Percentiles rank a stretch among this genome's conserved stretches.
Conservation (phyloP, 2,329 filamentous ascomycete genomes). For the Claviceps fusiformis region DNA sequence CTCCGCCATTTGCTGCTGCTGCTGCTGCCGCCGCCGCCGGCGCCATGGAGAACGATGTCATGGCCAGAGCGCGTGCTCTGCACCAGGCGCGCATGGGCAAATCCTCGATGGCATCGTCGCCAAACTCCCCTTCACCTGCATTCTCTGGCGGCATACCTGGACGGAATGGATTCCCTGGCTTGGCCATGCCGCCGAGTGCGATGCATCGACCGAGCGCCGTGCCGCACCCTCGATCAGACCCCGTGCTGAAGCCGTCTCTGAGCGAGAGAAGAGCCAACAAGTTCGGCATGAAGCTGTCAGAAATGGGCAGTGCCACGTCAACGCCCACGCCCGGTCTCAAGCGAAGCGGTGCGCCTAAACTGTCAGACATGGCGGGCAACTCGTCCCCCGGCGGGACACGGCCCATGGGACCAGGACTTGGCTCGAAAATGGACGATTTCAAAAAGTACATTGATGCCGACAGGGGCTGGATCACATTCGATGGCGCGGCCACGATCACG, state of each 20-base stretch:
- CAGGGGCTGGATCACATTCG: slow-evolving; percentile 82
- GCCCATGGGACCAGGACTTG: slow-evolving; percentile 24
- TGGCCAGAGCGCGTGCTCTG: slow-evolving; percentile 34
- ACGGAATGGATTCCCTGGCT: slow-evolving; percentile 29
- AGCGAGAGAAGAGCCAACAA: slow-evolving; percentile 50
- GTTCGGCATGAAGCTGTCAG: slow-evolving; percentile 43
- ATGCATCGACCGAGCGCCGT: slow-evolving; percentile 33
- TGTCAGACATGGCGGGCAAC: slow-evolving; percentile 26
- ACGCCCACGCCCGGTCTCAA: slow-evolving; percentile 14
- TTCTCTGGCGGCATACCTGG: slow-evolving; percentile 21
- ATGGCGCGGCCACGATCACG: slow-evolving; percentile 82
- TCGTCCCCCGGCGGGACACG: slow-evolving; percentile 9
- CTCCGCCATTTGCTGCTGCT: slow-evolving; percentile 20
- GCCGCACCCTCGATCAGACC: slow-evolving; percentile 39
- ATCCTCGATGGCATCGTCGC: slow-evolving; percentile 17
- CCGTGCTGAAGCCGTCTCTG: slow-evolving; percentile 42
- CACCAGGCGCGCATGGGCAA: slow-evolving; percentile 31
- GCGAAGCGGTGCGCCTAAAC: slow-evolving; percentile 25
- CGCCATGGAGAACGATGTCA: slow-evolving; percentile 26
- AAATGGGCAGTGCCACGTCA: slow-evolving; percentile 25
- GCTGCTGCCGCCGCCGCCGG: slow-evolving; percentile 1
- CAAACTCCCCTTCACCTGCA: slow-evolving; percentile 18
- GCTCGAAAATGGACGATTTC: slow-evolving; percentile 44
- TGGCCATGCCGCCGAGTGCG: slow-evolving; percentile 27
- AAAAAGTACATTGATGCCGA: slow-evolving; percentile 81